phyloP scores from a whole-genome alignment of 768 basidiomycete species.

The Chiua virens region DNA sequence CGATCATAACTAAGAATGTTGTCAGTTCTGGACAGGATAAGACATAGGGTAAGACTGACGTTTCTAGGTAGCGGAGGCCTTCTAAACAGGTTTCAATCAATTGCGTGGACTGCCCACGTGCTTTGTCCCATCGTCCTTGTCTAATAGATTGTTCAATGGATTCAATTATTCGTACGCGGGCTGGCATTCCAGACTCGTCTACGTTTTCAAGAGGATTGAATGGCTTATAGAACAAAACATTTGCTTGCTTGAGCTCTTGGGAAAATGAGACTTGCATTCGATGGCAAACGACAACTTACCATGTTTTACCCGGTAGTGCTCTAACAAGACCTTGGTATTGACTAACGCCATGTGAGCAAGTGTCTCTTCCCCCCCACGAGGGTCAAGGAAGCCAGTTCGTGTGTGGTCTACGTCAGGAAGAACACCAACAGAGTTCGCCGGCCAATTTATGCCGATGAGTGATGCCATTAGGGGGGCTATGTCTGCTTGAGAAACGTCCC shows the following conservation, averaged over 20 bases:
- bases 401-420: constrained; percentile 71
- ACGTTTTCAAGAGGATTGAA: constrained; percentile 48
- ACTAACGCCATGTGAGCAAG: constrained; percentile 57
- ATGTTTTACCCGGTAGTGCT: constrained; percentile 77
- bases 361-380: constrained; percentile 44
- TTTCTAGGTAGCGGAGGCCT: constrained; percentile 79
- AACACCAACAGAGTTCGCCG: constrained; percentile 81
- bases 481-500: constrained; percentile 84
- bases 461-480: constrained; percentile 76
- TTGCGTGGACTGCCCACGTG: constrained; percentile 46
- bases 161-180: constrained; percentile 36
- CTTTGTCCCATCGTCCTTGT: constrained; percentile 44
- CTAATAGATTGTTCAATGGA: constrained; percentile 49
- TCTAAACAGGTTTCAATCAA: constrained; percentile 54
- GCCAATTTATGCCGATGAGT: constrained; percentile 71
- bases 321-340: constrained; percentile 70
- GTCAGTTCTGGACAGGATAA: constrained; percentile 5
- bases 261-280: constrained; percentile 1
- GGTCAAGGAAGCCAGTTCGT: constrained; percentile 56
- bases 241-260: constrained; percentile 59
- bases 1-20: constrained; percentile 60
- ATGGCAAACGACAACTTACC: constrained; percentile 40
- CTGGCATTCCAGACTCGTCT: constrained; percentile 25
- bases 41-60: constrained; percentile 30
- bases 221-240: constrained; percentile 63